These are phyloP conservation scores for Trametes punicea DNA, from an alignment of 768 basidiomycete genomes.

Conservation along the genomic window DNA sequence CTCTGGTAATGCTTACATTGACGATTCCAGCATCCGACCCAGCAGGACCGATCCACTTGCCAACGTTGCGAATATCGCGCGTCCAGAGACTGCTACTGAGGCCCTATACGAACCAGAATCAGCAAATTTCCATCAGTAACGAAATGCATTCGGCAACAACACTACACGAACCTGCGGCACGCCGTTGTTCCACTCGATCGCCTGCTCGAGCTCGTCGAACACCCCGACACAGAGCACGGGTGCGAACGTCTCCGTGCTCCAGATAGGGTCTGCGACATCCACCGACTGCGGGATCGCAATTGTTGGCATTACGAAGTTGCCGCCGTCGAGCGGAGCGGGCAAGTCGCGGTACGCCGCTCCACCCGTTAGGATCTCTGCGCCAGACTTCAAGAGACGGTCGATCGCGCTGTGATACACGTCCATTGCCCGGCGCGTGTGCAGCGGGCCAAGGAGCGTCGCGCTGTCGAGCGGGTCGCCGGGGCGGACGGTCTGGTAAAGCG, in stretches of 20 bases:
- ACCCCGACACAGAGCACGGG: slow-evolving; percentile 85
- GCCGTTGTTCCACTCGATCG: slow-evolving; percentile 86
- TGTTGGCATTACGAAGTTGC: slow-evolving; percentile 89
- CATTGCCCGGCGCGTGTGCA: slow-evolving; percentile 74
- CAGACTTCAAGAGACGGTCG: slow-evolving; percentile 53
- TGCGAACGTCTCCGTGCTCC: slow-evolving; percentile 83
- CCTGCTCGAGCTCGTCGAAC: slow-evolving; percentile 84
- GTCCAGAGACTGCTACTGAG: slow-evolving; percentile 92
- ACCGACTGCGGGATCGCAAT: slow-evolving; percentile 66
- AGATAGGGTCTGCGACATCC: slow-evolving; percentile 54
- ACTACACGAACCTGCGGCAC: slow-evolving; percentile 62
- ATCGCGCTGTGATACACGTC: slow-evolving; percentile 62
- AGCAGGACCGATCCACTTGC: slow-evolving; percentile 87
- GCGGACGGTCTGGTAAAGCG: slow-evolving; percentile 65
- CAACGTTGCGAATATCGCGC: slow-evolving; percentile 74
- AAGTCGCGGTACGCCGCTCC: slow-evolving; percentile 50
- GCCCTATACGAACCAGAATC: slow-evolving; percentile 48
- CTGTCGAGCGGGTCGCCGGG: slow-evolving; percentile 84
- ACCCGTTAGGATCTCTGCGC: slow-evolving; percentile 77
- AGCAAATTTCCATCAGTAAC: not conserved
- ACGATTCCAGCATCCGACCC: slow-evolving; percentile 93
- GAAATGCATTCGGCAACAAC: not conserved
- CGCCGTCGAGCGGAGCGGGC: slow-evolving; percentile 46
- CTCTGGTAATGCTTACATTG: slow-evolving; percentile 56
- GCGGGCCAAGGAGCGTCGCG: slow-evolving; percentile 77